These are phyloP conservation scores for Podospora sp. DNA, from an alignment of 495 filamentous ascomycete genomes.

Conservation along the genomic window DNA sequence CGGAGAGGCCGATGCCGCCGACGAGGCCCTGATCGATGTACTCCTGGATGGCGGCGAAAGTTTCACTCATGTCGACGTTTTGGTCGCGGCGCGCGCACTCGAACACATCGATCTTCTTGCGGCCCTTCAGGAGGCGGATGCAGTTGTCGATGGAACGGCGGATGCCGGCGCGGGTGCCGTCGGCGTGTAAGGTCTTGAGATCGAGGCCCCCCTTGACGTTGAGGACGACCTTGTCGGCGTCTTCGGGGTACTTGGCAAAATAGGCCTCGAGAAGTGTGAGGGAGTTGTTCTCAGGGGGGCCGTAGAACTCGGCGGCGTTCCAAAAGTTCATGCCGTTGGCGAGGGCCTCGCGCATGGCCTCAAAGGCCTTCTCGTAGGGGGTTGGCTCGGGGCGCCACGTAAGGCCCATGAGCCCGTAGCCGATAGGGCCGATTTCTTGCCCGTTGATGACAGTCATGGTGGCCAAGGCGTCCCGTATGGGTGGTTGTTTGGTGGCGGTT, in stretches of 20 bases:
- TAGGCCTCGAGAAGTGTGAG: slow-evolving; percentile 66
- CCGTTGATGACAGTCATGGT: slow-evolving; percentile 51
- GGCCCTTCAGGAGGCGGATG: slow-evolving; percentile 65
- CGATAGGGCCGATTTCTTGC: slow-evolving; percentile 57
- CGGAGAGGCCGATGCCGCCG: slow-evolving; percentile 72
- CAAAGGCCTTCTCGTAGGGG: slow-evolving; percentile 63
- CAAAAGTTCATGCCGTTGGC: slow-evolving; percentile 72
- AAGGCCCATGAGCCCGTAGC: slow-evolving; percentile 67
- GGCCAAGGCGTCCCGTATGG: too few species aligned
- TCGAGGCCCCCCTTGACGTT: slow-evolving; percentile 64
- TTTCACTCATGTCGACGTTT: slow-evolving; percentile 52
- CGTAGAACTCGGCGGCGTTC: slow-evolving; percentile 85
- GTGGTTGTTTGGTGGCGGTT: neutral
- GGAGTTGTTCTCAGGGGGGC: slow-evolving; percentile 67
- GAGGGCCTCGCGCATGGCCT: slow-evolving; percentile 67
- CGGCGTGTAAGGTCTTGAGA: slow-evolving; percentile 39
- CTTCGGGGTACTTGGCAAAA: slow-evolving; percentile 68
- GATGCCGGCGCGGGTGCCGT: slow-evolving; percentile 65
- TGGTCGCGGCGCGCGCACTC: slow-evolving; percentile 75
- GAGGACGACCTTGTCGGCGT: slow-evolving; percentile 65
- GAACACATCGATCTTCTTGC: slow-evolving; percentile 81
- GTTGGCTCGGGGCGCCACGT: slow-evolving; percentile 65
- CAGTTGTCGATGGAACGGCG: slow-evolving; percentile 70
- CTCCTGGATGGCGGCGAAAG: slow-evolving; percentile 56
- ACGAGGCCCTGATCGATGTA: slow-evolving; percentile 75